phyloP scores from a whole-genome alignment of 176 grass and related monocot species.

The Panicum miliaceum region DNA sequence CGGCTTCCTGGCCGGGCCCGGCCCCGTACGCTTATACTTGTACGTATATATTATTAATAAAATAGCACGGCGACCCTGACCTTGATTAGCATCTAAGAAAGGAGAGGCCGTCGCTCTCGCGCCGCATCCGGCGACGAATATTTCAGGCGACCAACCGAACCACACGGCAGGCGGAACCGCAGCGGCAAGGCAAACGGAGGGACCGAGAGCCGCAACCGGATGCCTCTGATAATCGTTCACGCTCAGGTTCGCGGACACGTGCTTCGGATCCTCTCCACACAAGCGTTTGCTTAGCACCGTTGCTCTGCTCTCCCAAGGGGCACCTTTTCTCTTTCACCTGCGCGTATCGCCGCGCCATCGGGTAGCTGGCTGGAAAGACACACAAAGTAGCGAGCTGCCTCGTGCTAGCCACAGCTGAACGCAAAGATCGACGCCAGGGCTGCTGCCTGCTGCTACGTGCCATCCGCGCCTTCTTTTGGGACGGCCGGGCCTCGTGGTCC shows the following conservation, averaged over 20 bases:
- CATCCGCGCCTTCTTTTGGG: neutral
- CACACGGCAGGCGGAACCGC: conserved; percentile 16
- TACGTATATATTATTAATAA: too few species aligned
- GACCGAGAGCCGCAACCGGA: too few species aligned
- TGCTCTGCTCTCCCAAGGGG: neutral
- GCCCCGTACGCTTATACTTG: neutral
- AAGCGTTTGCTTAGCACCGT: neutral
- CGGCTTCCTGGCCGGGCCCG: neutral
- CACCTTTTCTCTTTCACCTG: neutral
- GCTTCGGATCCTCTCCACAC: neutral
- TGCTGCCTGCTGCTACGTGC: conserved; percentile 6
- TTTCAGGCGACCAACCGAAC: conserved; percentile 40
- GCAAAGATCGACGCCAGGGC: neutral
- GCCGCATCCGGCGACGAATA: neutral
- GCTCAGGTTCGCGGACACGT: neutral
- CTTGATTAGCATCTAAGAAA: conserved; percentile 22
- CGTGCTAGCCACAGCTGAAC: neutral
- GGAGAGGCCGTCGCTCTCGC: neutral
- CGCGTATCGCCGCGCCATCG: neutral
- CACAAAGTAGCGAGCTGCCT: conserved; percentile 20
- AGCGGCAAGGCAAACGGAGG: neutral
- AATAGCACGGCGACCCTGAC: neutral
- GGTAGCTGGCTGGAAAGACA: conserved; percentile 17
- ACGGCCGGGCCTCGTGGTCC: neutral
- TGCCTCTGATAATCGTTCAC: neutral